Evolutionary conservation across 2,329 filamentous ascomycete genomes (phyloP), one percentile per base, ranked within the genome.

Genomic region (Penicillium brevicompactum): DNA sequence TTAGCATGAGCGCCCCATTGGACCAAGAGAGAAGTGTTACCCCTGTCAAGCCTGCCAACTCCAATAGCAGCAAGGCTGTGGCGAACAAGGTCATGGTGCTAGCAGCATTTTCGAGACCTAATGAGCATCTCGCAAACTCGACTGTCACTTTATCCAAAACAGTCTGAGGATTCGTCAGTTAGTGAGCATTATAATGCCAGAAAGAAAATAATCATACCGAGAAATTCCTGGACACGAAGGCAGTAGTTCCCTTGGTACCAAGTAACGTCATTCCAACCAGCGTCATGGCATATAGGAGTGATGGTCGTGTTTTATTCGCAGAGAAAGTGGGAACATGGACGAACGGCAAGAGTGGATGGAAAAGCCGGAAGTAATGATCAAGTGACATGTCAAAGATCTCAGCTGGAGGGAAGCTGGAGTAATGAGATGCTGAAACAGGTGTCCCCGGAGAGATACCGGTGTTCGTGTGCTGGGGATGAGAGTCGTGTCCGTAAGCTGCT

Each of bases 351-450:
- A 80, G 75, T 1, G 80, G 78, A 51, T 83, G 80, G 55, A 82
- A 82, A 34, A 79, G 78, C 46, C 80, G 79, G 56, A 83, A 80
- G 60, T 80, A 83, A 51, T 82, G 74, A 61, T 83, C 80, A 18
- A 83, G 64, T 8, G 80, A 78, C 64, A 82, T 82, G 55, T 83
- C 80, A 10, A 83, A 67, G 7, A 82, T 78, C 59, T 83, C 80
- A 4, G 79, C 77, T 2, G 80, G 80, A 34, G 76, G 81, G 63
- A 74, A 83, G 65, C 59, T 72, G 55, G 63, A 67, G 61, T 44
- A 70, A 62, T 41, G 66, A 44, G 57, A 62, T 61, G 52, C 54
- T 51, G 59, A 57, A 51, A 47, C 59, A 45, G 65, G 64, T 41
- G 60, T 56, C 2, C 56, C 53, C 22, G 70, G 61, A 46, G 60